Percentiles rank a stretch among this genome's conserved stretches.
These are phyloP conservation scores for Pseudevernia furfuracea DNA, from an alignment of 495 filamentous ascomycete species.

Conservation along the genomic window DNA sequence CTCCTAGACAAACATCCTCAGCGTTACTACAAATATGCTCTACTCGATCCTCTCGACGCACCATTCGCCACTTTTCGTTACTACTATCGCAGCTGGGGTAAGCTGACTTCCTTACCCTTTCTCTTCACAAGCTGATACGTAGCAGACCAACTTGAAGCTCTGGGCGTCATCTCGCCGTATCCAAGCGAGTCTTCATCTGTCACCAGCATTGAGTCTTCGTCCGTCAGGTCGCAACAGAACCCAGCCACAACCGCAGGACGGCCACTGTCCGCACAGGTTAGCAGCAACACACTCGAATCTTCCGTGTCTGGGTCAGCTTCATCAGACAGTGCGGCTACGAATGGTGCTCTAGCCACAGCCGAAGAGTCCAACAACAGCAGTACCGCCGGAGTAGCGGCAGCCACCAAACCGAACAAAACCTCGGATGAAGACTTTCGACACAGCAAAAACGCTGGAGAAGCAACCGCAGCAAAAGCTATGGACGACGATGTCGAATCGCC, in stretches of 20 bases:
- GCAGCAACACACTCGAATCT: neutral
- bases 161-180: slow-evolving; percentile 18
- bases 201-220: slow-evolving; percentile 7
- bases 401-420: neutral
- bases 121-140: slow-evolving; percentile 10
- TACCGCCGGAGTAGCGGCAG: neutral
- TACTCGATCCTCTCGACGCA: slow-evolving; percentile 37
- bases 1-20: slow-evolving; percentile 28
- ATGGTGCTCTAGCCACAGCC: neutral
- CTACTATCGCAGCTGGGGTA: slow-evolving; percentile 30
- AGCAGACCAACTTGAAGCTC: slow-evolving; percentile 22
- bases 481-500: neutral
- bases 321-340: neutral
- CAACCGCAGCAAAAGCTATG: neutral
- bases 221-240: neutral
- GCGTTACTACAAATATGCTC: slow-evolving; percentile 37
- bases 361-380: neutral
- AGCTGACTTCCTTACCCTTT: neutral
- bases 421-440: neutral
- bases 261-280: slow-evolving; percentile 2
- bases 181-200: neutral
- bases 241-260: neutral
- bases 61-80: slow-evolving; percentile 37
- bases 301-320: slow-evolving; percentile 3
- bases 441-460: neutral